Evolutionary conservation across 164 flowering plant genomes (phyloP), one percentile per base, ranked within the genome.

Genomic region (Stephania cephalantha): DNA sequence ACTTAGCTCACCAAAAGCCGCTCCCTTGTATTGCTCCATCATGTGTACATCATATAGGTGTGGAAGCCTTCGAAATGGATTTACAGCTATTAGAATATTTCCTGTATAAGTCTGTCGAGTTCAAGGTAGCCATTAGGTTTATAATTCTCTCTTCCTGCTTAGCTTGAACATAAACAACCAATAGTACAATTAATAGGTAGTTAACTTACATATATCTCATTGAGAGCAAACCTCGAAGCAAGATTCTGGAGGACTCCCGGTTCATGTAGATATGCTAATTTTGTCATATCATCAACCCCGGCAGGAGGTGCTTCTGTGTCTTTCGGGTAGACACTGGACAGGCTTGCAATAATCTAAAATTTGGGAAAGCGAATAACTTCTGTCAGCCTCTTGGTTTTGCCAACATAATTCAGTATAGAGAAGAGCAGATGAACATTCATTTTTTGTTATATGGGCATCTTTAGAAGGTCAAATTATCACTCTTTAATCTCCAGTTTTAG

Each of bases 251-350:
- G 85, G 18, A 92, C 95, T 74, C 97, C 97, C 46, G 97, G 97
- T 72, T 92, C 97, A 76, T 92, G 95, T 64, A 92, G 88, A 78
- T 92, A 92, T 46, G 97, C 87, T 70, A 92, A 82, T 81, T 89
- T 90, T 68, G 97, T 92, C 97, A 92, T 92, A 82, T 92, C 97
- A 81, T 92, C 95, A 6, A 92, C 95, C 30, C 97, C 97, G 9
- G 89, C 88, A 15, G 93, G 88, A 55, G 93, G 92, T 45, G 92
- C 93, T 78, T 92, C 97, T 46, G 88, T 87, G 75, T 92, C 97
- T 81, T 89, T 89, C 44, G 97, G 97, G 44, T 89, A 88, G 68
- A 90, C 85, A 74, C 85, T 88, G 31, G 92, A 83, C 52, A 87
- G 75, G 68, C 85, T 85, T 46, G 91, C 88, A 69, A 82, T 85